phyloP scores from a whole-genome alignment of 2,329 filamentous ascomycete species.

The Hypoxylon sp. region DNA sequence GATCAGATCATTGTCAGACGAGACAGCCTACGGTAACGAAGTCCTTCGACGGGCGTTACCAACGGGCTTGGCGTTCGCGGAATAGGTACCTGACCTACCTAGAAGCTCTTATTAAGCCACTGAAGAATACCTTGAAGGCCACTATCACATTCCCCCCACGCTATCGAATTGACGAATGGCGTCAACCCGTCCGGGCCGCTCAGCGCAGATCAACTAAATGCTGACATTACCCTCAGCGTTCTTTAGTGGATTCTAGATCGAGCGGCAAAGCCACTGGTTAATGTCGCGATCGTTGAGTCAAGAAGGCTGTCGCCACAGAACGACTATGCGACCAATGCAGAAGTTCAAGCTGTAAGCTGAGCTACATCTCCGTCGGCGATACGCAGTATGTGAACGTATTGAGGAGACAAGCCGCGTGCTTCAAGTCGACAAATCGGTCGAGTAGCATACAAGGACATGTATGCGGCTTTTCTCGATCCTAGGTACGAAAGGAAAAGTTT shows the following conservation, averaged over 20 bases:
- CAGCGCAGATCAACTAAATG: slow-evolving; percentile 27
- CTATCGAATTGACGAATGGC: slow-evolving; percentile 35
- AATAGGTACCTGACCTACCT: slow-evolving; percentile 13
- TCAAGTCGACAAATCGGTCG: slow-evolving; percentile 5
- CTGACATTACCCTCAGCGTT: slow-evolving; percentile 19
- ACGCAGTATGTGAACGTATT: slow-evolving; percentile 4
- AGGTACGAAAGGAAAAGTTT: slow-evolving; percentile 4
- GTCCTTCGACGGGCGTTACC: slow-evolving; percentile 18
- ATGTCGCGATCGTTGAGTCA: neutral
- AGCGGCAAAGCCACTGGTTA: slow-evolving; percentile 1
- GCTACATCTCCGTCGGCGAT: neutral
- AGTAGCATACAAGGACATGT: slow-evolving; percentile 8
- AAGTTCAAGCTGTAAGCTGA: neutral
- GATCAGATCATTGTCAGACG: slow-evolving; percentile 14
- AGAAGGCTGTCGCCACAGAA: neutral
- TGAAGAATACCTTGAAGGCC: slow-evolving; percentile 20
- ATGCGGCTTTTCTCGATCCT: slow-evolving; percentile 13
- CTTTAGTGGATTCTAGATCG: slow-evolving; percentile 21
- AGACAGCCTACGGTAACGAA: slow-evolving; percentile 10
- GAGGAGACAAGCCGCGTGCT: slow-evolving; percentile 2
- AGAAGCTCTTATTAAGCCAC: slow-evolving; percentile 13
- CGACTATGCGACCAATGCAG: slow-evolving; percentile 1
- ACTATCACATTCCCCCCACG: slow-evolving; percentile 17
- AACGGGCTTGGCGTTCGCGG: slow-evolving; percentile 32
- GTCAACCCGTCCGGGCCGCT: slow-evolving; percentile 29